phyloP scores from a whole-genome alignment of 140 eudicot genomes.

The Ambrosia hybrid region DNA sequence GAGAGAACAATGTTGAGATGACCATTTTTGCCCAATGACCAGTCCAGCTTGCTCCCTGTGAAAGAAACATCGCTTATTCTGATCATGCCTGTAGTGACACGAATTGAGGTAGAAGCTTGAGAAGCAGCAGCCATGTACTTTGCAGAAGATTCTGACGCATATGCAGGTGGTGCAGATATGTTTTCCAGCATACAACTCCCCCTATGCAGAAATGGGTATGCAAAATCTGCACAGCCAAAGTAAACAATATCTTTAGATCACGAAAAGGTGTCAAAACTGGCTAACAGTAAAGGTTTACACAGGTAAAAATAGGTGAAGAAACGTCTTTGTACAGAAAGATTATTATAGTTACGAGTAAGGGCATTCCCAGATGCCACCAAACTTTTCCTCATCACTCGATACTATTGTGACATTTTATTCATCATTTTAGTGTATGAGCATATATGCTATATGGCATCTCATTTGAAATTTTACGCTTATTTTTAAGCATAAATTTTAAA shows the following conservation, averaged over 20 bases:
- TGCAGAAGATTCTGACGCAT: conserved; percentile 72
- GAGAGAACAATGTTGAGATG: conserved; percentile 63
- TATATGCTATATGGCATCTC: too few species aligned
- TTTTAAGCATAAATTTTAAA: too few species aligned
- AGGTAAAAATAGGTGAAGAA: too few species aligned
- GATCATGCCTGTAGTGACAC: conserved; percentile 79
- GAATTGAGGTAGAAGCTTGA: conserved; percentile 60
- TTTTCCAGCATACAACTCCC: conserved; percentile 61
- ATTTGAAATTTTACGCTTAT: too few species aligned
- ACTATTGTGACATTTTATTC: too few species aligned
- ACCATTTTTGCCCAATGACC: conserved; percentile 52
- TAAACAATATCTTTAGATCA: neutral
- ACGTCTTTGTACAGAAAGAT: too few species aligned
- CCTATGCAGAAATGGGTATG: conserved; percentile 53
- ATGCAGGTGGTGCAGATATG: conserved; percentile 76
- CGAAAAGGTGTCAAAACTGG: neutral
- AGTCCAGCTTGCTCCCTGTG: conserved; percentile 45
- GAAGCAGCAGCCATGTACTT: conserved; percentile 62
- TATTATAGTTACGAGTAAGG: too few species aligned
- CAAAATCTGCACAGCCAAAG: conserved; percentile 44
- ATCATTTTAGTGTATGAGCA: too few species aligned
- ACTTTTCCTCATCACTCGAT: too few species aligned
- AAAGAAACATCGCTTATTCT: conserved; percentile 48
- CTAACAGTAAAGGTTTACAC: too few species aligned
- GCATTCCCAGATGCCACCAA: too few species aligned